Conservation (phyloP, 2,329 filamentous ascomycete genomes). For the Fusarium xyrophilum region DNA sequence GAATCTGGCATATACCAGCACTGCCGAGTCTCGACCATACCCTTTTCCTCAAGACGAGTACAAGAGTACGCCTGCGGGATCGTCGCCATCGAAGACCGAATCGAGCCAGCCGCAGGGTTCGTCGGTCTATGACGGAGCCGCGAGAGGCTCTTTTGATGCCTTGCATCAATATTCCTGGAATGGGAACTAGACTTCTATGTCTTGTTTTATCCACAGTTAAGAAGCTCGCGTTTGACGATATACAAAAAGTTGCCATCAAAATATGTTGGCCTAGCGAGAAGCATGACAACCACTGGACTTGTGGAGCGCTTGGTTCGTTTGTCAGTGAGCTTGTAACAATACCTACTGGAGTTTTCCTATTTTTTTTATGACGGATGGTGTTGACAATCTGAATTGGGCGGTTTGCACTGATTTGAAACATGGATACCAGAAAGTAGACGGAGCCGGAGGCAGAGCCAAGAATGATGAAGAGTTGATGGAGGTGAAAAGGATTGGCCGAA, state of each 20-base stretch:
- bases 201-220: constrained; percentile 1
- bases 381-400: constrained; percentile 38
- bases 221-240: constrained; percentile 34
- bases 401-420: constrained; percentile 35
- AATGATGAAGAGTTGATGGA: constrained; percentile 22
- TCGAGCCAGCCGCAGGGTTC: constrained; percentile 51
- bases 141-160: constrained; percentile 55
- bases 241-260: constrained; percentile 29
- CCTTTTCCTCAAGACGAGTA: constrained; percentile 57
- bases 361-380: constrained; percentile 36
- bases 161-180: constrained; percentile 67
- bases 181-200: constrained; percentile 48
- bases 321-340: constrained; percentile 42
- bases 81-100: constrained; percentile 46
- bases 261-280: constrained; percentile 30
- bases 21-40: constrained; percentile 57
- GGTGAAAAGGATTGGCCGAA: constrained; percentile 2
- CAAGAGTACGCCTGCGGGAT: constrained; percentile 45
- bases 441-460: constrained; percentile 6
- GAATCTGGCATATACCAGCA: constrained; percentile 54
- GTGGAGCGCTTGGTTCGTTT: constrained; percentile 34
- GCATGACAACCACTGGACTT: constrained; percentile 34
- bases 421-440: constrained; percentile 33
- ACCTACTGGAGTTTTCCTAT: constrained; percentile 33
- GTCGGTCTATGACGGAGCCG: constrained; percentile 49